Evolutionary conservation across 2,329 filamentous ascomycete genomes (phyloP).

Genomic region (Colletotrichum coccodes): DNA sequence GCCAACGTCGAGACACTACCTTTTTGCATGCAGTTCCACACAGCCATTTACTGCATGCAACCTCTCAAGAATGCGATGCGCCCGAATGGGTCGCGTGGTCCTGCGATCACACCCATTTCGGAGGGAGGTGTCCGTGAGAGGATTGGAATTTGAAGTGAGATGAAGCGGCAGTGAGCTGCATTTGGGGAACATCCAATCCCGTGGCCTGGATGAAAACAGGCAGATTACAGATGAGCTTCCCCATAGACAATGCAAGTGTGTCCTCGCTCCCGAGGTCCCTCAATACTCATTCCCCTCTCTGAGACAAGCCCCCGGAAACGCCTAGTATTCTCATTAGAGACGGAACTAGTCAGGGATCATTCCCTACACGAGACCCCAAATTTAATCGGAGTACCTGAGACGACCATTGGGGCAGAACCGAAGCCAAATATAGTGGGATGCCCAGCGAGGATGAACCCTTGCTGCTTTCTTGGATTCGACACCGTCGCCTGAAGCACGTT

Average conservation of each 20-base stretch:
- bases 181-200: neutral
- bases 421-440: neutral
- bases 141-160: neutral
- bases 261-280: neutral
- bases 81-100: neutral
- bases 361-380: neutral
- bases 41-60: neutral
- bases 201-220: neutral
- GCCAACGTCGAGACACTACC: slow-evolving; percentile 12
- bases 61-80: neutral
- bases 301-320: neutral
- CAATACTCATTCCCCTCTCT: neutral
- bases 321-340: neutral
- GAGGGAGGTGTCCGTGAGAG: slow-evolving; percentile 4
- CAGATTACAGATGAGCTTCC: neutral
- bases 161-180: too few relatives aligned
- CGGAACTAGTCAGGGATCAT: slow-evolving; percentile 3
- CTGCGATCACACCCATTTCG: neutral
- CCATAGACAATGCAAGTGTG: neutral
- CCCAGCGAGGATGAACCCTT: neutral
- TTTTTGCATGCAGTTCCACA: neutral
- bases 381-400: neutral
- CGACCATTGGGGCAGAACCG: neutral
- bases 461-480: neutral
- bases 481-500: neutral